A percentile compares a stretch with the other conserved stretches of the same genome.
Conservation (phyloP, 2,329 filamentous ascomycete genomes). For the Dendryphion nanum region DNA sequence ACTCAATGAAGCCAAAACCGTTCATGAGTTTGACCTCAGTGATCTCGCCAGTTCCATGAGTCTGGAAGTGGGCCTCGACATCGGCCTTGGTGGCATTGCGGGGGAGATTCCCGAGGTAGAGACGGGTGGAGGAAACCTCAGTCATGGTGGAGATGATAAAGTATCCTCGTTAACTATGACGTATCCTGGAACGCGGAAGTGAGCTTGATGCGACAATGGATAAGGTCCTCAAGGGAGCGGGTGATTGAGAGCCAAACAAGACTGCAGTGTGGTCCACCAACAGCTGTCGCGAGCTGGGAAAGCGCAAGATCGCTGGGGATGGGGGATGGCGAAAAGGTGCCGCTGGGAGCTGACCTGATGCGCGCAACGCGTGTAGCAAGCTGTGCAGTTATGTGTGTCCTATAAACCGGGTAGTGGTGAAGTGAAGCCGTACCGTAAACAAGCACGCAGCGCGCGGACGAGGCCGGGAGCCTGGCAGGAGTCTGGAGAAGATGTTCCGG, state of each 20-base stretch:
- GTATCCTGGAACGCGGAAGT: conserved; percentile 34
- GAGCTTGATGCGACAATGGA: conserved; percentile 25
- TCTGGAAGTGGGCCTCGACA: conserved; percentile 92
- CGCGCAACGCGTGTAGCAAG: no score
- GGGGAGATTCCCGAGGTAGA: conserved; percentile 97
- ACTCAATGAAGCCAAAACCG: conserved; percentile 99
- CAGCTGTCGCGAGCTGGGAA: not conserved
- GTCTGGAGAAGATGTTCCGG: no score
- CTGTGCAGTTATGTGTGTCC: no score
- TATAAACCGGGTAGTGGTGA: no score
- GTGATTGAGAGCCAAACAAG: not conserved
- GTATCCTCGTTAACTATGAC: conserved; percentile 15
- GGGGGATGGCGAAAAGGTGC: no score
- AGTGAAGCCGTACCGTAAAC: no score
- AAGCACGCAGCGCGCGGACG: no score
- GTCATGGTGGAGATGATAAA: conserved; percentile 54
- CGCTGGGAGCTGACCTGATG: no score
- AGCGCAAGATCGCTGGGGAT: not conserved
- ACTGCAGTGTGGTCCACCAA: not conserved
- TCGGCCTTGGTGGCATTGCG: conserved; percentile 96
- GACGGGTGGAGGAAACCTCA: conserved; percentile 90
- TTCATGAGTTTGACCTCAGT: conserved; percentile 99
- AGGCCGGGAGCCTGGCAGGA: no score
- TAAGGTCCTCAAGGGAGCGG: not conserved
- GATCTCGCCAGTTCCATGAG: conserved; percentile 95